Percentiles rank a stretch among this genome's conserved stretches.
phyloP scores from a whole-genome alignment of 208 protist species.

The Plasmodiophora brassicae region DNA sequence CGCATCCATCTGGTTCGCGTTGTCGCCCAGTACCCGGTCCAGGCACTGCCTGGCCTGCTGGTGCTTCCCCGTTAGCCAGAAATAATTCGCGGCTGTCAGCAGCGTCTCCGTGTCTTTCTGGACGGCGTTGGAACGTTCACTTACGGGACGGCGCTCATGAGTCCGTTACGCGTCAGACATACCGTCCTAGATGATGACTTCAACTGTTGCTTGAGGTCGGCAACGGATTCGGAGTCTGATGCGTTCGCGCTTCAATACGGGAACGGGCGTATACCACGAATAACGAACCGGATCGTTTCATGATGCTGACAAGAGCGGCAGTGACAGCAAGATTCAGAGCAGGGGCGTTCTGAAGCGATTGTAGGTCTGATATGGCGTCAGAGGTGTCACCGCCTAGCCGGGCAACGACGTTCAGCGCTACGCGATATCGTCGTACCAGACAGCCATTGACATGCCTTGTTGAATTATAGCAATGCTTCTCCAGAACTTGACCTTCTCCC shows the following conservation, averaged over 20 bases:
- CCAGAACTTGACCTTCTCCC: neutral
- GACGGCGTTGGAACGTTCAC: neutral
- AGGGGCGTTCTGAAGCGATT: neutral
- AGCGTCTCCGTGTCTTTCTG: constrained; percentile 18
- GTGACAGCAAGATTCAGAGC: neutral
- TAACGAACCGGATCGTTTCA: neutral
- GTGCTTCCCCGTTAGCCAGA: constrained; percentile 28
- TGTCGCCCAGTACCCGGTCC: constrained; percentile 9
- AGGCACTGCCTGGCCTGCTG: neutral
- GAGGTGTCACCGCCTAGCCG: neutral
- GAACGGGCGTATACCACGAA: neutral
- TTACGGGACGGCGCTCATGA: neutral
- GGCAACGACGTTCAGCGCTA: neutral
- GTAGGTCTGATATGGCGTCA: neutral
- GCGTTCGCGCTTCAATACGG: neutral
- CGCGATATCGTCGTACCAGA: neutral
- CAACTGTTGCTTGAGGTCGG: neutral
- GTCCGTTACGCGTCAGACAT: neutral
- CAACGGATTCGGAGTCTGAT: neutral
- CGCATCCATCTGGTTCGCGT: neutral
- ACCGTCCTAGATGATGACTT: constrained; percentile 15
- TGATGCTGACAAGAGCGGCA: neutral
- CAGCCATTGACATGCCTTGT: neutral
- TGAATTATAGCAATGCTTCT: neutral
- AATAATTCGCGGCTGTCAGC: neutral